These are phyloP conservation scores for Ascosphaera acerosa DNA, from an alignment of 2,329 filamentous ascomycete species.

Conservation along the genomic window DNA sequence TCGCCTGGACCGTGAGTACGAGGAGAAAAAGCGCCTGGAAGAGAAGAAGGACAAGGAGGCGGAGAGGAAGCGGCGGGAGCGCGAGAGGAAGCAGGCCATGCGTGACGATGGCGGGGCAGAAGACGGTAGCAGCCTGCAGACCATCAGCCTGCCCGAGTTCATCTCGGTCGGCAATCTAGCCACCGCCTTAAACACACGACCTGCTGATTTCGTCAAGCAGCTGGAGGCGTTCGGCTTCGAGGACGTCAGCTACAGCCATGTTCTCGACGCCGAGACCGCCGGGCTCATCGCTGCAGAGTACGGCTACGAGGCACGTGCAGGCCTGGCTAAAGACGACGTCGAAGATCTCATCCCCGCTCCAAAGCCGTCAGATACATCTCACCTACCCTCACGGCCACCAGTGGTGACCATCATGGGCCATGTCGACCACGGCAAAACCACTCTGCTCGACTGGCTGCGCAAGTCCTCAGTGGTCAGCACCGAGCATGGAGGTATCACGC, in stretches of 20 bases:
- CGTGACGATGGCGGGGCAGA: too few species aligned
- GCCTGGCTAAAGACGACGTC: slow-evolving; percentile 38
- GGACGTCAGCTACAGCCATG: slow-evolving; percentile 53
- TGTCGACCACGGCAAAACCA: slow-evolving; percentile 99
- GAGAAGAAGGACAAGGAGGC: too few species aligned
- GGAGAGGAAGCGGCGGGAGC: too few species aligned
- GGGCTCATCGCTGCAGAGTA: slow-evolving; percentile 80
- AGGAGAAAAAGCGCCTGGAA: too few species aligned
- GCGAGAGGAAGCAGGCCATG: too few species aligned
- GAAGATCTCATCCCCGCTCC: slow-evolving; percentile 52
- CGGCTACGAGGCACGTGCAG: slow-evolving; percentile 75
- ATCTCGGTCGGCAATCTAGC: slow-evolving; percentile 74
- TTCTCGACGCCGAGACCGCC: slow-evolving; percentile 76
- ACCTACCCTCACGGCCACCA: slow-evolving; percentile 52
- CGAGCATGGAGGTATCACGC: slow-evolving; percentile 96
- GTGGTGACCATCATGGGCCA: slow-evolving; percentile 98
- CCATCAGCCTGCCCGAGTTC: slow-evolving; percentile 65
- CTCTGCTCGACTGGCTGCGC: slow-evolving; percentile 90
- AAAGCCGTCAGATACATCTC: slow-evolving; percentile 37
- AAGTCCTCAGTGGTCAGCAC: slow-evolving; percentile 98
- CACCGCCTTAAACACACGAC: slow-evolving; percentile 42
- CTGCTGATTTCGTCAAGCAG: slow-evolving; percentile 45
- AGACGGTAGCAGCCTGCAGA: too few species aligned
- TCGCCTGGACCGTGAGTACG: too few species aligned
- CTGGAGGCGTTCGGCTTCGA: slow-evolving; percentile 77